Evolutionary conservation across 2,329 filamentous ascomycete genomes (phyloP).

Genomic region (Chaetomium globosum): DNA sequence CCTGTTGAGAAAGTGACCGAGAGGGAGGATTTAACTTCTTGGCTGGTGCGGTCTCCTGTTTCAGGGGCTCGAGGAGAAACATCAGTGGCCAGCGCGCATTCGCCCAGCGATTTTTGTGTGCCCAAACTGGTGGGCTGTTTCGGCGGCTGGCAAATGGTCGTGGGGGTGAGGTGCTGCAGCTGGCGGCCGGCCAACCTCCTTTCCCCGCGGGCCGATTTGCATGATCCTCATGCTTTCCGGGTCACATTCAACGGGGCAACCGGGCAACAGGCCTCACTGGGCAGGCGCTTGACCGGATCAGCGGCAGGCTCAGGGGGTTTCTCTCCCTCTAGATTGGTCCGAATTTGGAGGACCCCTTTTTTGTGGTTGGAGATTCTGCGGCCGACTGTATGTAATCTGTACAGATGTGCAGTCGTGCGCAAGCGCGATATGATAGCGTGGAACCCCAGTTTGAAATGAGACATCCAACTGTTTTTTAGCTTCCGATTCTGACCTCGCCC

Average conservation of each 20-base stretch:
- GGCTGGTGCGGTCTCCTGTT: constrained; percentile 28
- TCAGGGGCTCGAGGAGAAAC: constrained; percentile 23
- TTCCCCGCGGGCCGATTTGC: constrained; percentile 15
- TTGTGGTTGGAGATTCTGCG: background rate
- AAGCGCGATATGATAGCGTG: constrained; percentile 1
- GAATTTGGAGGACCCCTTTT: background rate
- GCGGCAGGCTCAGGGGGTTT: constrained; percentile 4
- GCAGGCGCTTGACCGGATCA: constrained; percentile 15
- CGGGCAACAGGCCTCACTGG: background rate
- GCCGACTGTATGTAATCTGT: background rate
- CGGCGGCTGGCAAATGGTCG: constrained; percentile 12
- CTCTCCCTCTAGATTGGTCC: constrained; percentile 8
- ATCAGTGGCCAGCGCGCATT: constrained; percentile 10
- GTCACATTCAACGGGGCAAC: constrained; percentile 12
- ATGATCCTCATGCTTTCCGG: constrained; percentile 15
- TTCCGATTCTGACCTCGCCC: background rate
- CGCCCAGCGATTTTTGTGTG: constrained; percentile 15
- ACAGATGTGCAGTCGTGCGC: background rate
- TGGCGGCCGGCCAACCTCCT: constrained; percentile 9
- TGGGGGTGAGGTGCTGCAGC: background rate
- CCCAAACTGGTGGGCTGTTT: constrained; percentile 4
- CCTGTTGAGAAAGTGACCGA: background rate
- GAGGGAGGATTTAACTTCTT: constrained; percentile 4
- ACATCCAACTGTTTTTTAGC: background rate
- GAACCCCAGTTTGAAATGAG: background rate